phyloP scores from a whole-genome alignment of 305 asterid species.

The Andrographis paniculata region DNA sequence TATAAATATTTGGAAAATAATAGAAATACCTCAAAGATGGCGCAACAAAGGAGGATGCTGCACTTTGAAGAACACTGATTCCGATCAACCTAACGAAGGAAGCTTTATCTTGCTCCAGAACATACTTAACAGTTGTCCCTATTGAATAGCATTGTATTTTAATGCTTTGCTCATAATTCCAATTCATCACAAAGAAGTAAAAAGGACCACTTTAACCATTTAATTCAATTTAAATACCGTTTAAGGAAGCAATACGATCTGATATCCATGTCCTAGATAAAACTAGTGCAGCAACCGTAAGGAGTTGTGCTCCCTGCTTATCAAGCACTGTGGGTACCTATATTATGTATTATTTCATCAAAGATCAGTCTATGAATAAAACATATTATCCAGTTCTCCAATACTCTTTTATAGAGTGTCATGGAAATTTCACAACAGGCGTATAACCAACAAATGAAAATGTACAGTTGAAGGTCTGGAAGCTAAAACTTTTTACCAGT shows the following conservation, averaged over 20 bases:
- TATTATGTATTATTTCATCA: slow-evolving; percentile 23
- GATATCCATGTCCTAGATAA: slow-evolving; percentile 93
- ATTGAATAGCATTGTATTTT: slow-evolving; percentile 6
- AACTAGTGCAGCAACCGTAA: slow-evolving; percentile 85
- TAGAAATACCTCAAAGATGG: slow-evolving; percentile 81
- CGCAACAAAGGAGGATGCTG: slow-evolving; percentile 94
- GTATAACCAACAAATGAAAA: slow-evolving; percentile 12
- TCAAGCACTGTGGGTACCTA: slow-evolving; percentile 92
- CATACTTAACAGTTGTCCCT: slow-evolving; percentile 97
- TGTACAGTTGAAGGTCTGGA: slow-evolving; percentile 8
- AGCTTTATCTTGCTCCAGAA: slow-evolving; percentile 88
- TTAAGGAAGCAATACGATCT: slow-evolving; percentile 95
- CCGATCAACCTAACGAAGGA: slow-evolving; percentile 84
- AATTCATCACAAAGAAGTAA: neutral
- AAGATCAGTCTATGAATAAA: no score
- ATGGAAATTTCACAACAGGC: neutral
- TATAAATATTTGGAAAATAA: slow-evolving; percentile 13
- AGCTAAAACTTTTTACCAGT: slow-evolving; percentile 47
- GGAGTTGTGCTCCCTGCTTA: slow-evolving; percentile 91
- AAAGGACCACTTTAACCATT: neutral
- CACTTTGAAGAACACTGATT: slow-evolving; percentile 94
- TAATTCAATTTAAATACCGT: slow-evolving; percentile 37
- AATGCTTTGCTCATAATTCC: neutral
- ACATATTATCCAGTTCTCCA: no score
- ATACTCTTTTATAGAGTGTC: no score